A percentile compares a stretch with the other conserved stretches of the same genome.
phyloP scores from a whole-genome alignment of 2,329 filamentous ascomycete genomes.

The Fusarium phyllophilum region DNA sequence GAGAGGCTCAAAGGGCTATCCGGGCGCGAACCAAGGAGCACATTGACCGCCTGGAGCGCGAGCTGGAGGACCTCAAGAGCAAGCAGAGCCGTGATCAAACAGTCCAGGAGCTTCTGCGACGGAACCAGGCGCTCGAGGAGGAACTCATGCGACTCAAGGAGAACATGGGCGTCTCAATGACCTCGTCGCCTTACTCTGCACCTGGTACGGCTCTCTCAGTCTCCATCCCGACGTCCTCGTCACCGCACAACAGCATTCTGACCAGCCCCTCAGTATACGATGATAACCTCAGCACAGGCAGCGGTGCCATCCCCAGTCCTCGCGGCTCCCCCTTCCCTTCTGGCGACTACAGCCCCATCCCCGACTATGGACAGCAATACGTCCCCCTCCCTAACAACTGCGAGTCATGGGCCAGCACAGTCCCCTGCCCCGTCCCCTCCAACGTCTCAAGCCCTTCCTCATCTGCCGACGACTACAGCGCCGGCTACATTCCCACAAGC shows the following conservation, averaged over 20 bases:
- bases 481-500: slow-evolving; percentile 60
- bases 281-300: slow-evolving; percentile 53
- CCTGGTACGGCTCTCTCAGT: slow-evolving; percentile 48
- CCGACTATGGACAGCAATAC: slow-evolving; percentile 55
- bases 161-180: slow-evolving; percentile 55
- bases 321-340: slow-evolving; percentile 58
- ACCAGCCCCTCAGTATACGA: slow-evolving; percentile 51
- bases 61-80: slow-evolving; percentile 75
- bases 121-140: slow-evolving; percentile 64
- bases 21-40: slow-evolving; percentile 86
- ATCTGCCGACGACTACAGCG: slow-evolving; percentile 59
- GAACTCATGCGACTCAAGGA: slow-evolving; percentile 60
- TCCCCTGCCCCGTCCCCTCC: slow-evolving; percentile 58
- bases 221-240: neutral
- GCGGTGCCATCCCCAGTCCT: slow-evolving; percentile 55
- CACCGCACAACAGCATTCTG: slow-evolving; percentile 17
- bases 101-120: slow-evolving; percentile 62
- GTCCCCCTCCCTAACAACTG: slow-evolving; percentile 54
- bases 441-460: slow-evolving; percentile 64
- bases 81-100: slow-evolving; percentile 60
- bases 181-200: slow-evolving; percentile 54
- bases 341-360: slow-evolving; percentile 56
- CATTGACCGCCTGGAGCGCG: slow-evolving; percentile 80
- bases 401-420: slow-evolving; percentile 58
- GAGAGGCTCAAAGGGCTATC: slow-evolving; percentile 89